phyloP scores from a whole-genome alignment of 495 filamentous ascomycete species.

The Pyronema omphalodes region DNA sequence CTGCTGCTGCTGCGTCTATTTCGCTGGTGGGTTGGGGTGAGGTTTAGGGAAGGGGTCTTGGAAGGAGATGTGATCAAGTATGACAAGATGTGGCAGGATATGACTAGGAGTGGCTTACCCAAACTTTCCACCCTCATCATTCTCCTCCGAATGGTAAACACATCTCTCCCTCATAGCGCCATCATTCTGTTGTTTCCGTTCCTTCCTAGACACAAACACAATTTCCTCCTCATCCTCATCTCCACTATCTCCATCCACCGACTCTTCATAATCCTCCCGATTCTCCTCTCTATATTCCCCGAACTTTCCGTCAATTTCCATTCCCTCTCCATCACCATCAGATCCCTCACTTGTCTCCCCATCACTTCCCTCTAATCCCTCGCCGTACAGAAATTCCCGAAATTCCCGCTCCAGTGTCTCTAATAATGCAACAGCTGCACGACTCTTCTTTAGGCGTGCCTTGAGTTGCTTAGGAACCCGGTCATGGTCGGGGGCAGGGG shows the following conservation, averaged over 20 bases:
- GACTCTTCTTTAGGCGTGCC: constrained; percentile 47
- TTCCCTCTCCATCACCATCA: neutral
- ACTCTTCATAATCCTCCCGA: neutral
- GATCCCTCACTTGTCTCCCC: neutral
- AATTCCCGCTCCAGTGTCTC: constrained; percentile 48
- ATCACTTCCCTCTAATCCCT: constrained; percentile 29
- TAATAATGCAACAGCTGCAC: constrained; percentile 47
- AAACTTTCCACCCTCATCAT: constrained; percentile 60
- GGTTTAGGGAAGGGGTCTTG: too few species aligned
- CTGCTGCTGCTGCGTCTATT: too few species aligned
- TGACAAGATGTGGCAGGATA: too few species aligned
- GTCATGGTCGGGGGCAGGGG: neutral
- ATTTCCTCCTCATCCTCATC: constrained; percentile 38
- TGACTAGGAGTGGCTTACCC: too few species aligned
- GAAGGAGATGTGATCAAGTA: too few species aligned
- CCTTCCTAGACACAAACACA: constrained; percentile 57
- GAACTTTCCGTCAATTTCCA: neutral
- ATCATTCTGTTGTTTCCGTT: constrained; percentile 4
- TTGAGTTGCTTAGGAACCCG: constrained; percentile 42
- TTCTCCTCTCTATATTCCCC: neutral
- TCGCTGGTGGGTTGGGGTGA: too few species aligned
- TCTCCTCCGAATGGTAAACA: constrained; percentile 53
- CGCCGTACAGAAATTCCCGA: constrained; percentile 36
- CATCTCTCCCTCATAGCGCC: constrained; percentile 32
- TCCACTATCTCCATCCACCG: neutral